Percentiles rank a stretch among this genome's conserved stretches.
These are phyloP conservation scores for Esteya vermicola DNA, from an alignment of 2,329 filamentous ascomycete genomes.

Conservation along the genomic window DNA sequence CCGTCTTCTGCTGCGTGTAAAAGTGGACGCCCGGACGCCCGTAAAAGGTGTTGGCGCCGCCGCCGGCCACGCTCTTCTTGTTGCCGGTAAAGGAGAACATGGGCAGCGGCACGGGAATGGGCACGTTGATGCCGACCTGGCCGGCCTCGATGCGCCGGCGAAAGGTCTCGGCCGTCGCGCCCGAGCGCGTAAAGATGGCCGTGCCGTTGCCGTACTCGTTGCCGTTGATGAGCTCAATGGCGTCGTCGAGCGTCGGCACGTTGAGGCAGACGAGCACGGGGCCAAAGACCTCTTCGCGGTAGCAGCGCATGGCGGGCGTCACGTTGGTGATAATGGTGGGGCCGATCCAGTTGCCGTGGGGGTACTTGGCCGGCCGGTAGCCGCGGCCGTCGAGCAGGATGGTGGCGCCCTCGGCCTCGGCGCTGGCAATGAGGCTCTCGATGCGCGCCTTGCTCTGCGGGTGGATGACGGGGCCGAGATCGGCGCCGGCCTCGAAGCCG, in stretches of 20 bases:
- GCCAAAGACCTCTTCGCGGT: conserved; percentile 74
- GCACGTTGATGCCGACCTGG: conserved; percentile 79
- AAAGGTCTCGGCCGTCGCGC: conserved; percentile 64
- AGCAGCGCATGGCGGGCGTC: conserved; percentile 69
- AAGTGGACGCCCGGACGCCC: conserved; percentile 85
- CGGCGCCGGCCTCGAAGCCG: conserved; percentile 67
- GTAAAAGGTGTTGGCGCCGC: conserved; percentile 89
- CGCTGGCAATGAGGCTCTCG: conserved; percentile 59
- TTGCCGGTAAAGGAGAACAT: conserved; percentile 63
- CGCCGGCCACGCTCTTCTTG: conserved; percentile 85
- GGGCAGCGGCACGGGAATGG: conserved; percentile 57
- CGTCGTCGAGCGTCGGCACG: conserved; percentile 63
- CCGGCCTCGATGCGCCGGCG: conserved; percentile 71
- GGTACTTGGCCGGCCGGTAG: conserved; percentile 62
- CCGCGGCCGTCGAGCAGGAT: conserved; percentile 72
- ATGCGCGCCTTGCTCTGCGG: conserved; percentile 68
- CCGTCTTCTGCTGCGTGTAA: conserved; percentile 96
- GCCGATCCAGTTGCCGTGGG: conserved; percentile 73
- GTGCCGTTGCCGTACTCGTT: conserved; percentile 83
- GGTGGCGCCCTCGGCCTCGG: conserved; percentile 67
- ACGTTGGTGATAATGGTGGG: conserved; percentile 76
- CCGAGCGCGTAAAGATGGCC: conserved; percentile 71
- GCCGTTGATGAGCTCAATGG: conserved; percentile 66
- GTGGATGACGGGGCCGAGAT: conserved; percentile 71
- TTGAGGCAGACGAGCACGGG: conserved; percentile 73